Evolutionary conservation across 2,329 filamentous ascomycete genomes (phyloP).

Genomic region (Fusarium verrucosum): DNA sequence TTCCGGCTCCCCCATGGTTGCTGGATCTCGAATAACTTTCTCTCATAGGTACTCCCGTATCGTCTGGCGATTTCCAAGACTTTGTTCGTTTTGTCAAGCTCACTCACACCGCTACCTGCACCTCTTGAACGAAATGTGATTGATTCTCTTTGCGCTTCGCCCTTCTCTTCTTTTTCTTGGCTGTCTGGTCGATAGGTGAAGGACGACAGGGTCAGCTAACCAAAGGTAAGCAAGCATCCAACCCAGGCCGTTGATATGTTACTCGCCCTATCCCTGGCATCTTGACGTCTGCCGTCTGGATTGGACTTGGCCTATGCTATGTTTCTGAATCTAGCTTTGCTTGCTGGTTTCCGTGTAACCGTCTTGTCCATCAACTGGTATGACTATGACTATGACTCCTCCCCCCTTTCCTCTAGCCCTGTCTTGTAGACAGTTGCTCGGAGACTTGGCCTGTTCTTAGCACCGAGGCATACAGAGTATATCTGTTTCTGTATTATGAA

Average conservation of each 20-base stretch:
- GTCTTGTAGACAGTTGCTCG: slow-evolving; percentile 31
- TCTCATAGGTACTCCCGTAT: neutral
- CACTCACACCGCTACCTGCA: slow-evolving; percentile 20
- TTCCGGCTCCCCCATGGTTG: slow-evolving; percentile 15
- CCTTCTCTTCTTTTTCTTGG: slow-evolving; percentile 22
- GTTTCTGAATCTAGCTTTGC: slow-evolving; percentile 12
- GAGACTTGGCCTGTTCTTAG: slow-evolving; percentile 32
- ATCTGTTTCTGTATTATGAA: slow-evolving; percentile 14
- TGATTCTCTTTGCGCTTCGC: slow-evolving; percentile 8
- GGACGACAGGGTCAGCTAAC: slow-evolving; percentile 26
- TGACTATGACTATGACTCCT: slow-evolving; percentile 20
- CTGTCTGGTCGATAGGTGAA: slow-evolving; percentile 11
- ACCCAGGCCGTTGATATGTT: slow-evolving; percentile 9
- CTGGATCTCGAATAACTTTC: neutral
- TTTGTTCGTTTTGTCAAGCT: neutral
- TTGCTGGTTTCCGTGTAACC: slow-evolving; percentile 21
- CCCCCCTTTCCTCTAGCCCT: slow-evolving; percentile 31
- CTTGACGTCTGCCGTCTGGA: slow-evolving; percentile 18
- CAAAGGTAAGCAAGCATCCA: slow-evolving; percentile 17
- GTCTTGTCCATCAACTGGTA: slow-evolving; percentile 26
- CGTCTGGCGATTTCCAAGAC: slow-evolving; percentile 2
- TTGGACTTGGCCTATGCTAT: slow-evolving; percentile 21
- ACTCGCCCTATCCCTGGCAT: slow-evolving; percentile 16
- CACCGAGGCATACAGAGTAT: slow-evolving; percentile 15
- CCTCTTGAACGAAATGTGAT: slow-evolving; percentile 8